Evolutionary conservation across 2,329 filamentous ascomycete genomes (phyloP), one percentile per base, ranked within the genome.

Genomic region (Aspergillus brasiliensis): DNA sequence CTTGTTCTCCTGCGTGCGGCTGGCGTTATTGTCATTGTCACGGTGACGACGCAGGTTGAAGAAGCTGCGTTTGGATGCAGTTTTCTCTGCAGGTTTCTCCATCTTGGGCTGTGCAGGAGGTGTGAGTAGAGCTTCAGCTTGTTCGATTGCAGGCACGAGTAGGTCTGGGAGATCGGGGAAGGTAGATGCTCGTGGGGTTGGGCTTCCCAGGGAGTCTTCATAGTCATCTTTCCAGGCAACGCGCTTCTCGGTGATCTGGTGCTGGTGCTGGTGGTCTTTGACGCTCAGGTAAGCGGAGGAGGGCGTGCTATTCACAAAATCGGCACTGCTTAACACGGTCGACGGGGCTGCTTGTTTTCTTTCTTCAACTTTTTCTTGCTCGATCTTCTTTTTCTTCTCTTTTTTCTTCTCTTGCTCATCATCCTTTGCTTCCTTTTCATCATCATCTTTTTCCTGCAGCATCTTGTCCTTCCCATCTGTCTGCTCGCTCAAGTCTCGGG

Each of bases 21-120:
- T 57, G 38, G 56, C 42, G 17, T 60, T 53, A 57, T 28, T 62
- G 44, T 62, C 48, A 55, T 37, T 54, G 52, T 59, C 53, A 52
- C 49, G 48, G 11, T 51, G 49, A 10, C 59, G 62, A 40, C 46
- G 59, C 49, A 63, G 59, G 34, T 51, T 58, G 27, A 62, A 63
- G 37, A 63, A 53, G 38, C 62, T 40, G 19, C 57, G 59, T 15
- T 59, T 63, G 23, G 55, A 44, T 31, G 57, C 51, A 27, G 53
- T 52, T 46, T 63, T 61, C 7, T 28, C 19, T 31, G 57, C 51
- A 27, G 53, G 55, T 46, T 63, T 61, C 7, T 28, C 19, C 38
- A 13, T 25, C 27, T 55, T 44, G 46, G 15, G 10, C 7, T 49
- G 46, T 15, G 23, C 28, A n/a, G 46, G 15, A 15, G 25, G 34